Base-by-base conservation (phyloP, 306 rosid species). In the Vigna hirtella region DNA sequence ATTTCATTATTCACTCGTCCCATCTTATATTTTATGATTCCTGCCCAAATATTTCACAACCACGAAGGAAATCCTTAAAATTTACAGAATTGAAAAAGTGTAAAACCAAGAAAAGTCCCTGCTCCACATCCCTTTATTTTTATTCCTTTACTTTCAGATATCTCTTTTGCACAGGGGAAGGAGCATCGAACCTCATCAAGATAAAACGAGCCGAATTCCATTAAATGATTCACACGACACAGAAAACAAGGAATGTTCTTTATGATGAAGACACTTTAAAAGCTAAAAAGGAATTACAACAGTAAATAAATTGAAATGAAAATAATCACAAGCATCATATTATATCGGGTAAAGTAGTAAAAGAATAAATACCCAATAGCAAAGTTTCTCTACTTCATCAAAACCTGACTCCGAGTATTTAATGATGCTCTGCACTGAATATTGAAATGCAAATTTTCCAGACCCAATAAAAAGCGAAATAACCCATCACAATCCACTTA, bases 11-110 rank as follows among this genome's bases (percentile, higher is more conserved):
- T 85, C 69, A 75, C 49, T 55, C 17, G 82, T 75, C 89, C 88
- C 98, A 91, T 93, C 88, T 58, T 86, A 55, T 80, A 72, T 72
- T 79, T 72, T 70, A 79, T 30, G 59, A 76, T 48, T 66, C 77
- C 90, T 81, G 80, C 64, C 76, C 69, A 77, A 80, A 85, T 73
- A 69, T 71, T 74, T 66, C 75, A 88, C 49, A 83, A 77, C 74
- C 72, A 66, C 20, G 73, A 30, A 58, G 36, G 10, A 71, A 56
- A 67, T 11, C 38, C 67, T 76, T 59, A 62, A 48, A 59, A 66
- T 24, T 32, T 52, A 12, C 22, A 16, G 55, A 52, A 62, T 3
- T n/a, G 77, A 77, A 65, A n/a, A 40, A 3, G 34, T 10, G 50
- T 26, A 76, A 74, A 53, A 83, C 32, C 18, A 86, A 70, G 72